Conservation (phyloP, 331 rosid species). For the Telfairia occidentalis region DNA sequence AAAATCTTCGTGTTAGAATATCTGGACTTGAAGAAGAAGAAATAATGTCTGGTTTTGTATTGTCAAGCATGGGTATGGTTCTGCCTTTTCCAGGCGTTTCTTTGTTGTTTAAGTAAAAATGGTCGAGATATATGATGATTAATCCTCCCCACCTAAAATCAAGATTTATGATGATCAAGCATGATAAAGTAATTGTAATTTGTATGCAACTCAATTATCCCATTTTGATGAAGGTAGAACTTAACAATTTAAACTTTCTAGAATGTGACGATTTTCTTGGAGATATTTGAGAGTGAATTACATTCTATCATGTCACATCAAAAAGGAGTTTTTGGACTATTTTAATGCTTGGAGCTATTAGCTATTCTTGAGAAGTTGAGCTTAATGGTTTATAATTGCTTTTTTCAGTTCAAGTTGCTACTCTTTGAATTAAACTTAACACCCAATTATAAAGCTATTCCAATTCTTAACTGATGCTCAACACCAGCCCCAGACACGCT, state of each 20-base stretch:
- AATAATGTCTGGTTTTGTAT: slow-evolving; percentile 58
- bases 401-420: not conserved
- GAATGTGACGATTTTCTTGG: not conserved
- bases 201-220: not conserved
- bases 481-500: not conserved
- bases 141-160: not conserved
- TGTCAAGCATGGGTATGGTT: slow-evolving; percentile 70
- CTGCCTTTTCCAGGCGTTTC: not conserved
- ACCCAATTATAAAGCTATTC: not conserved
- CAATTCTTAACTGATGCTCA: not conserved
- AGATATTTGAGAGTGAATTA: not conserved
- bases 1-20: slow-evolving; percentile 76
- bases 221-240: not conserved
- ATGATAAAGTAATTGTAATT: not conserved
- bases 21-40: slow-evolving; percentile 88
- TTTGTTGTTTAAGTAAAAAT: not conserved
- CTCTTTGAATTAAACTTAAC: not conserved
- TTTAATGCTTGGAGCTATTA: not conserved
- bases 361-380: not conserved
- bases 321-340: not conserved
- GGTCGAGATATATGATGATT: not conserved
- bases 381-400: not conserved
- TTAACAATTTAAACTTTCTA: not conserved
- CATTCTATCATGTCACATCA: not conserved
- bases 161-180: not conserved